A percentile compares a stretch with the other conserved stretches of the same genome.
Evolutionary conservation across 2,329 filamentous ascomycete species (phyloP).

Genomic region (Pseudogymnoascus sp.): DNA sequence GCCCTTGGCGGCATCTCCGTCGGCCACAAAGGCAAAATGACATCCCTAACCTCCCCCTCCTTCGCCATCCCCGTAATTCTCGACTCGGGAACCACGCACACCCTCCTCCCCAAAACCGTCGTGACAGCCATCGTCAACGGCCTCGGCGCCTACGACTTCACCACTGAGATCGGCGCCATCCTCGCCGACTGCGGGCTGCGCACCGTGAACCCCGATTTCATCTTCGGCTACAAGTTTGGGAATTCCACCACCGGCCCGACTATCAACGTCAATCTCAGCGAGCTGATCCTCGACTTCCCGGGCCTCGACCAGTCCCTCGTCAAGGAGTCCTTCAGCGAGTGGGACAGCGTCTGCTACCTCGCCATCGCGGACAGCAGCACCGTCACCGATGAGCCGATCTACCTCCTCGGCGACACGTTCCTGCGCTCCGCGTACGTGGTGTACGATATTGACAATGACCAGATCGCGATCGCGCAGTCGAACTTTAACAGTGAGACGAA

Average conservation of each 20-base stretch:
- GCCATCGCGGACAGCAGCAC: slow-evolving; percentile 38
- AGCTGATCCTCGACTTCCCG: slow-evolving; percentile 29
- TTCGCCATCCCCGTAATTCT: slow-evolving; percentile 48
- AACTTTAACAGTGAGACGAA: slow-evolving; percentile 39
- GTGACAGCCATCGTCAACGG: slow-evolving; percentile 45
- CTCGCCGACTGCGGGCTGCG: slow-evolving; percentile 36
- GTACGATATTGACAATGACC: slow-evolving; percentile 43
- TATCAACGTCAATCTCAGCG: slow-evolving; percentile 45
- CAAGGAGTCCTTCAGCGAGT: slow-evolving; percentile 21
- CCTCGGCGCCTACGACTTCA: slow-evolving; percentile 43
- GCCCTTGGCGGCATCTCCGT: slow-evolving; percentile 31
- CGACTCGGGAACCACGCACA: slow-evolving; percentile 67
- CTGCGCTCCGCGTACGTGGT: slow-evolving; percentile 51
- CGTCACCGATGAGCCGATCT: slow-evolving; percentile 36
- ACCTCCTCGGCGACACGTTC: slow-evolving; percentile 49
- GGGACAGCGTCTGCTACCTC: slow-evolving; percentile 37
- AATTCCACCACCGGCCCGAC: slow-evolving; percentile 37
- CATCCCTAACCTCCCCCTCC: slow-evolving; percentile 25
- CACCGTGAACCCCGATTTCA: slow-evolving; percentile 33
- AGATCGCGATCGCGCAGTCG: slow-evolving; percentile 45
- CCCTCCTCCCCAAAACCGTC: slow-evolving; percentile 57
- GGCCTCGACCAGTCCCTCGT: slow-evolving; percentile 16
- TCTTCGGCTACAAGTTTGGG: slow-evolving; percentile 44
- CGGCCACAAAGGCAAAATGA: slow-evolving; percentile 38
- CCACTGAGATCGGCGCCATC: slow-evolving; percentile 28